Evolutionary conservation across 2,329 filamentous ascomycete genomes (phyloP), one percentile per base, ranked within the genome.

Genomic region (Pezicula radicicola): DNA sequence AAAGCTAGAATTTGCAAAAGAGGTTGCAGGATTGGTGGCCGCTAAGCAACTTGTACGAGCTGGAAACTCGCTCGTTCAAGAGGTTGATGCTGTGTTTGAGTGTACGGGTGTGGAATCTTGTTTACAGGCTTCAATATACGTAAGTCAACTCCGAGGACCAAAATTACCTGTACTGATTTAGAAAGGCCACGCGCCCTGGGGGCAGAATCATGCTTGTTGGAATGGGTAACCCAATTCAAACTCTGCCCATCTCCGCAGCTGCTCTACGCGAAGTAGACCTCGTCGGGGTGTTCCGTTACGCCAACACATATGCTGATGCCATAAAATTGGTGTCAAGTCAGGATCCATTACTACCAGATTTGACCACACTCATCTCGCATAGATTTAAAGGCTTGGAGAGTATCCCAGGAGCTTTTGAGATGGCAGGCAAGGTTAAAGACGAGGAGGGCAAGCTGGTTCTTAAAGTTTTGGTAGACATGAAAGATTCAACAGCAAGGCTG

Each of bases 291-390:
- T 90, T 91, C 72, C 79, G 88, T 47, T 91, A 91, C 60, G 85
- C 85, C 25, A 87, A 97, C 75, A 96, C 90, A 10, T 97, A 93
- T 89, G 91, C 91, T 28, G 84, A 91, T 56, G 94, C 94, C 36
- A 97, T 97, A 60, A 82, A 91, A 47, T 75, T 97, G 58, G 80
- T 97, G 25, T 83, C 89, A 74, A 91, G 87, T 68, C 88, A 88
- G 1, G 83, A 66, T 21, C 58, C 63, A 6, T 46, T 63, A 13
- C 60, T 97, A 3, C 81, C 97, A 60, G 84, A 95, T 68, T 73
- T 97, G 62, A 80, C 79, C 56, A 88, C 82, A 70, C 74, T 99
- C 53, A 89, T 97, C 37, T 97, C 93, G 45, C 93, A 97, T 74
- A 80, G 89, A 19, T 97, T 88, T 73, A 62, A 62, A 41, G 77